Base-by-base conservation (phyloP, 2,329 filamentous ascomycete species). In the Fusarium subtropicale region DNA sequence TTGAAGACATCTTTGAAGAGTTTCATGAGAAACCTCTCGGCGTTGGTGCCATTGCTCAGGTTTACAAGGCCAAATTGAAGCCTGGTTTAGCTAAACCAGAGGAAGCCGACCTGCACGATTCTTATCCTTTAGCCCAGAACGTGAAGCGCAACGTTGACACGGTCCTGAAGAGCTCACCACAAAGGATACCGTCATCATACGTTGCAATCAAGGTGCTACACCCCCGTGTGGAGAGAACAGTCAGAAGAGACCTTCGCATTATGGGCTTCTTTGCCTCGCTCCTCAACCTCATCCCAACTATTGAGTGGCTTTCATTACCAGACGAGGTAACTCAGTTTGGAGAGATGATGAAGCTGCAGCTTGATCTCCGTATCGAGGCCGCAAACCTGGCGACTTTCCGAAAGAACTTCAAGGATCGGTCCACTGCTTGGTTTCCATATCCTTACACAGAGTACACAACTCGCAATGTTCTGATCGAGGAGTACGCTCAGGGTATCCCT, bases 341-440 rank as follows among this genome's bases (percentile, higher is more conserved):
- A 26, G 92, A 97, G 77, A 99, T 99, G 96, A 99, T 99, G 96
- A 91, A 91, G 74, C 84, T 98, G n/a, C 96, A 99, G 78, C 85
- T 99, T 4, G 96, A 99, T 79, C 85, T 99, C 36, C 91, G 96
- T 54, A 98, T 98, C 64, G 96, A 99, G 79, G 91, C 94, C 2
- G 91, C 94, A 38, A 99, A 99, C 74, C 84, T 99, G 5, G 90
- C 90, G 24, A 89, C 91, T 16, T 98, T 99, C 83, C 90, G 96
- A 54, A 90, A 91, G 74, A 93, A 97, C 77, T 99, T 99, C 84
- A 92, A 91, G 74, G 87, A 93, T 61, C 88, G 96, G 45, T 92
- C 92, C 3, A 97, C 95, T 0, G 94, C 94, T n/a, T 97, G 92
- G 90, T 99, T 99, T 77, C 96, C 96, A 2, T 97, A 93, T 74